Evolutionary conservation across 2,329 filamentous ascomycete genomes (phyloP).

Genomic region (Epichloe festucae): DNA sequence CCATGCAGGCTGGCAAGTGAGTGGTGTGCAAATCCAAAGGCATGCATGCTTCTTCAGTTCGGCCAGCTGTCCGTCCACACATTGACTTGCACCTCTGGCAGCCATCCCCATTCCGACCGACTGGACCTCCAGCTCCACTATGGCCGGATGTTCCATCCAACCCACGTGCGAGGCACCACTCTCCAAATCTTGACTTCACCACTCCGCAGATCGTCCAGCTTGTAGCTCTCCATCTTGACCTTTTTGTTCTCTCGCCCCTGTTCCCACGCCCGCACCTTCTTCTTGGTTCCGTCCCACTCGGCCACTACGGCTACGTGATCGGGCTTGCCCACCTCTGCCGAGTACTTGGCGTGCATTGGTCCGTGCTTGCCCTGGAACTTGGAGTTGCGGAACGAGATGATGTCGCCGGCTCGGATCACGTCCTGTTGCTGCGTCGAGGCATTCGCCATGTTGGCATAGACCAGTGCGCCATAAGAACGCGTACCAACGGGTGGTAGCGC

Average conservation of each 20-base stretch:
- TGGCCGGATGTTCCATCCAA: conserved; percentile 66
- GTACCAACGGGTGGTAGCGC: conserved; percentile 77
- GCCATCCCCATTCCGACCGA: conserved; percentile 2
- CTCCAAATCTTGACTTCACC: conserved; percentile 97
- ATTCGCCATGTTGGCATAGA: conserved; percentile 92
- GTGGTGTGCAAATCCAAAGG: neutral
- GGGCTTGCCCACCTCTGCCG: conserved; percentile 70
- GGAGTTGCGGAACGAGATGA: conserved; percentile 84
- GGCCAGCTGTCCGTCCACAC: conserved; percentile 2
- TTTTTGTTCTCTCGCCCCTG: conserved; percentile 93
- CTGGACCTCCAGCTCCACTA: conserved; percentile 26
- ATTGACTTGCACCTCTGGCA: conserved; percentile 4
- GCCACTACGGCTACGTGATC: conserved; percentile 85
- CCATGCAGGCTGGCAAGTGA: too few species aligned
- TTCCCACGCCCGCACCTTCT: conserved; percentile 92
- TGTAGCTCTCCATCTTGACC: conserved; percentile 86
- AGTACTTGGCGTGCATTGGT: conserved; percentile 90
- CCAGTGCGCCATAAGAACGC: conserved; percentile 77
- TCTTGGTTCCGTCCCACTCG: conserved; percentile 98
- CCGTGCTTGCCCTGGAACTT: conserved; percentile 93
- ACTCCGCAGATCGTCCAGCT: conserved; percentile 78
- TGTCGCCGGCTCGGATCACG: conserved; percentile 86
- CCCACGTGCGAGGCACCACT: conserved; percentile 82
- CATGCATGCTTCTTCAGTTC: neutral
- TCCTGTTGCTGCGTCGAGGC: conserved; percentile 82